Evolutionary conservation across 306 rosid species (phyloP), one percentile per base, ranked within the genome.

Genomic region (Prosopis cineraria): DNA sequence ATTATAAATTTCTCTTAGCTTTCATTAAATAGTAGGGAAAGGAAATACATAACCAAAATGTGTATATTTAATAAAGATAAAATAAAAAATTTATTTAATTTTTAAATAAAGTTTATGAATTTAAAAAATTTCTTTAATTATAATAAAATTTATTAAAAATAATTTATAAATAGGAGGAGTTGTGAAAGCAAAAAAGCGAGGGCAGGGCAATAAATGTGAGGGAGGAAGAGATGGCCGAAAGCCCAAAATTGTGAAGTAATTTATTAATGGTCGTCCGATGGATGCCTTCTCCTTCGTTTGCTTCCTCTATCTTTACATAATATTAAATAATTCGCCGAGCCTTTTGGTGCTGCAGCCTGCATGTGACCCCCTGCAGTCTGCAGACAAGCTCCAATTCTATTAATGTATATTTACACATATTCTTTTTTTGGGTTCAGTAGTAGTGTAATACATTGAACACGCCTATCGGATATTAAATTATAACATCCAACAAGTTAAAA

Each of bases 141-240:
- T n/a, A n/a, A n/a, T n/a, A n/a, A n/a, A n/a, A n/a, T n/a, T n/a
- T n/a, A n/a, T n/a, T n/a, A n/a, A n/a, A n/a, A n/a, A n/a, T n/a
- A n/a, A n/a, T n/a, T n/a, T n/a, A n/a, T n/a, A n/a, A n/a, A n/a
- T n/a, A n/a, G n/a, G n/a, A n/a, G 66, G 75, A 16, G 55, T 52
- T 69, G 47, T 9, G 36, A 36, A 79, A 33, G 78, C 22, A 19
- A 34, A 33, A 44, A 24, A 29, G 67, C 72, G 16, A 76, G 30
- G 25, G 67, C 68, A 66, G 6, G 0, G 13, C 11, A 75, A 36
- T 70, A 60, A 71, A 76, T 80, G 81, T 41, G 43, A 47, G 31
- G 68, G 30, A 22, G 62, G 16, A 53, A 53, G 33, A 58, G 34
- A 24, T 59, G 39, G 66, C 66, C 66, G 29, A 14, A 59, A 29